A percentile compares a stretch with the other conserved stretches of the same genome.
phyloP scores from a whole-genome alignment of 345 rosid genomes.

The Leavenworthia alabamica region DNA sequence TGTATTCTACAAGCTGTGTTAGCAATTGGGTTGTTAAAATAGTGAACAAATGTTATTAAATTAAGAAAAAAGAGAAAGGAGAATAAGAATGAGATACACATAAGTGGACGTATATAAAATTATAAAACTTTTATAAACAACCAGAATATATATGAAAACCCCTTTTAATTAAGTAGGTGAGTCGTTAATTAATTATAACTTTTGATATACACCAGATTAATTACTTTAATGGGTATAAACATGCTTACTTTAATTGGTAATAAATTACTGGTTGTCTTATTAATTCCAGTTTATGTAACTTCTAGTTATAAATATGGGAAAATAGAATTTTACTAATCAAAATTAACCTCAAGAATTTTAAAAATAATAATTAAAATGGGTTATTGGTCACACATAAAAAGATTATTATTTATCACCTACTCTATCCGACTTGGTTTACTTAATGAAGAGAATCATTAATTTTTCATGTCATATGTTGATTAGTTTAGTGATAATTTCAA shows the following conservation, averaged over 20 bases:
- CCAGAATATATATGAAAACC: background rate
- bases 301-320: background rate
- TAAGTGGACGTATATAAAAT: constrained; percentile 13
- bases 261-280: background rate
- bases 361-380: background rate
- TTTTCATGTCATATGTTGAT: background rate
- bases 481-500: constrained; percentile 2
- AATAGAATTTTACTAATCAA: background rate
- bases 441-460: background rate
- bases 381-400: background rate
- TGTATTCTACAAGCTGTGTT: constrained; percentile 11
- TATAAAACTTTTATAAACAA: constrained; percentile 4
- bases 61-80: background rate
- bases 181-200: background rate
- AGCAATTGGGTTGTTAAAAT: constrained; percentile 6
- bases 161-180: constrained; percentile 12
- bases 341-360: background rate
- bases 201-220: background rate
- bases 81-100: constrained; percentile 21
- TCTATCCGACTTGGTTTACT: background rate
- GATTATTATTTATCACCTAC: no score
- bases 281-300: background rate
- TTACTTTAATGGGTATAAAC: background rate
- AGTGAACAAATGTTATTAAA: constrained; percentile 6
- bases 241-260: background rate